Evolutionary conservation across 192 early-diverging fungal genomes (phyloP).

Genomic region (Dissophora ornata): DNA sequence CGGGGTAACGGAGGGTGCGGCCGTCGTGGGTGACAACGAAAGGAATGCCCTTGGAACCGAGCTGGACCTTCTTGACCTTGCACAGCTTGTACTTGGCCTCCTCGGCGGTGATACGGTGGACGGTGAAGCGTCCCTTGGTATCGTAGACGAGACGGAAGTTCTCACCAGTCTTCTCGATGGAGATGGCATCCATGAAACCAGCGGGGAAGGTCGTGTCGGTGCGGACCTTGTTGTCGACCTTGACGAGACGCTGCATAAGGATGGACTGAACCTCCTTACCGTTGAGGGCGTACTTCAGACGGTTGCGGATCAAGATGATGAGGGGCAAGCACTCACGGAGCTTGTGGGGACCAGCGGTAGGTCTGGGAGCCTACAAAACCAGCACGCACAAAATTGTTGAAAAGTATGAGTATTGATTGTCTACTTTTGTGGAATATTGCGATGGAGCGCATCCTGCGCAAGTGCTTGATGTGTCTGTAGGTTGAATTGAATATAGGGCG

Average conservation of each 20-base stretch:
- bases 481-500: too few relatives aligned
- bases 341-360: slow-evolving; percentile 99
- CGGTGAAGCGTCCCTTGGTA: slow-evolving; percentile 99
- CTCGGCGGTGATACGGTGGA: slow-evolving; percentile 98
- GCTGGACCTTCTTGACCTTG: slow-evolving; percentile 96
- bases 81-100: slow-evolving; percentile 99
- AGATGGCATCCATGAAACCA: slow-evolving; percentile 82
- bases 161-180: slow-evolving; percentile 96
- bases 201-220: slow-evolving; percentile 83
- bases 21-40: slow-evolving; percentile 99
- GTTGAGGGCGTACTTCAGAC: slow-evolving; percentile 99
- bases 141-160: slow-evolving; percentile 99
- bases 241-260: slow-evolving; percentile 98
- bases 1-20: slow-evolving; percentile 99
- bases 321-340: slow-evolving; percentile 98
- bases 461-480: too few relatives aligned
- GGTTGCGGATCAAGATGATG: slow-evolving; percentile 98
- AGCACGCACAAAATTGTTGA: neutral
- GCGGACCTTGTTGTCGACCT: slow-evolving; percentile 94
- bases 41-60: slow-evolving; percentile 96
- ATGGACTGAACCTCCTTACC: slow-evolving; percentile 96
- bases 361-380: slow-evolving; percentile 82
- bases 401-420: neutral
- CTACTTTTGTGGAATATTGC: too few relatives aligned
- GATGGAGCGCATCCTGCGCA: too few relatives aligned